phyloP scores from a whole-genome alignment of 306 rosid genomes.

The Ormosia emarginata region DNA sequence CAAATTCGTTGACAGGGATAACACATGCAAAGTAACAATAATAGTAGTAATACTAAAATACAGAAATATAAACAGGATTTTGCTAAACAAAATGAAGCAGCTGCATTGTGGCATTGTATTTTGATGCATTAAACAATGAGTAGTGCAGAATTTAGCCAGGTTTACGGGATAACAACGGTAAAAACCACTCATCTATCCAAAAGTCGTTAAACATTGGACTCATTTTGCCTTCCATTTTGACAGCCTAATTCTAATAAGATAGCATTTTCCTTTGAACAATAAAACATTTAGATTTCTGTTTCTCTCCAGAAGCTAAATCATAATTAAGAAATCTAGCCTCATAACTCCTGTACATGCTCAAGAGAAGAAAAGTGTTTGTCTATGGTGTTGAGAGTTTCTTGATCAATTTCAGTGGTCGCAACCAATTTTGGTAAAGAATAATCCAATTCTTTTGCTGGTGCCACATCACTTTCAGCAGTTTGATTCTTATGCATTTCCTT shows the following conservation, averaged over 20 bases:
- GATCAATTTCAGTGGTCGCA: slow-evolving; percentile 46
- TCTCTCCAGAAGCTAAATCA: slow-evolving; percentile 11
- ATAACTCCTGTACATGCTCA: slow-evolving; percentile 57
- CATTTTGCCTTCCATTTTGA: neutral
- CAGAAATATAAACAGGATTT: neutral
- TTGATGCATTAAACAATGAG: neutral
- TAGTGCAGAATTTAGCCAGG: neutral
- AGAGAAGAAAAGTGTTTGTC: slow-evolving; percentile 67
- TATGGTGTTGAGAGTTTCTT: slow-evolving; percentile 54
- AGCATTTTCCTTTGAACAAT: neutral
- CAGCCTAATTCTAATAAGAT: neutral
- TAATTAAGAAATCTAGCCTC: slow-evolving; percentile 27
- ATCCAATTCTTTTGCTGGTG: slow-evolving; percentile 36
- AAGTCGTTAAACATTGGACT: neutral
- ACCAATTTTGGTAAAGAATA: slow-evolving; percentile 46
- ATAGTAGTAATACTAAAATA: neutral
- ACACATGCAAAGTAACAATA: neutral
- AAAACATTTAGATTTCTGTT: slow-evolving; percentile 8
- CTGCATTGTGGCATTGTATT: neutral
- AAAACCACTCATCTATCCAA: neutral
- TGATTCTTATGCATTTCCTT: slow-evolving; percentile 31
- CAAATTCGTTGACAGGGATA: neutral
- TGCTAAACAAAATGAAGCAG: neutral
- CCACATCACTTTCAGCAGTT: slow-evolving; percentile 31
- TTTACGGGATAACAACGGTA: neutral